These are phyloP conservation scores for Phialemonium atrogriseum DNA, from an alignment of 2,329 filamentous ascomycete species.

Conservation along the genomic window DNA sequence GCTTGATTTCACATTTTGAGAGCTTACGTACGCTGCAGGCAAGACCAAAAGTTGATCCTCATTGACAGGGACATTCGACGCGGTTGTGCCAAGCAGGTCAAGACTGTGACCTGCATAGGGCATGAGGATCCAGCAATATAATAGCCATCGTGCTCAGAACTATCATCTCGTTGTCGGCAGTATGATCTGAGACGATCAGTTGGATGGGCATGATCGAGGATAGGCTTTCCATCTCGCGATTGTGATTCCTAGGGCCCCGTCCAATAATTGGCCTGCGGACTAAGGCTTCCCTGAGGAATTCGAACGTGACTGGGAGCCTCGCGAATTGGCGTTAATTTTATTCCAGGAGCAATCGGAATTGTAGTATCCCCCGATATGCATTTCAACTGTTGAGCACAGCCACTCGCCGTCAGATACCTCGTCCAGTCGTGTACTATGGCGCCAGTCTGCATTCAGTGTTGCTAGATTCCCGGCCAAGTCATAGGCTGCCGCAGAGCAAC, in stretches of 20 bases:
- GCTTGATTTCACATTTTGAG: conserved; percentile 1
- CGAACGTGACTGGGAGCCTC: conserved; percentile 3
- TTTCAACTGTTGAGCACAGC: conserved; percentile 2
- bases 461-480: conserved; percentile 9
- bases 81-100: background rate
- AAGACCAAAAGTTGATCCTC: conserved; percentile 4
- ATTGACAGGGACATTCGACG: background rate
- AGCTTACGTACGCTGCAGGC: conserved; percentile 3
- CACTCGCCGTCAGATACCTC: background rate
- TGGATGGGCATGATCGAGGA: conserved; percentile 9
- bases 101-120: conserved; percentile 3
- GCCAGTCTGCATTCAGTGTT: conserved; percentile 6
- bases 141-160: background rate
- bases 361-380: conserved; percentile 7
- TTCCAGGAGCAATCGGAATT: conserved; percentile 3
- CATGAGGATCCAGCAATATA: background rate
- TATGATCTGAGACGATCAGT: background rate
- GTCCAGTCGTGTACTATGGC: background rate
- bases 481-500: conserved; percentile 7
- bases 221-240: conserved; percentile 7
- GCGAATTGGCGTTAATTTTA: conserved; percentile 3
- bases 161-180: too few species aligned
- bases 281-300: conserved; percentile 2
- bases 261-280: conserved; percentile 5
- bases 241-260: conserved; percentile 3